phyloP scores from a whole-genome alignment of 176 grass and related monocot species.

The Eleusine indica region DNA sequence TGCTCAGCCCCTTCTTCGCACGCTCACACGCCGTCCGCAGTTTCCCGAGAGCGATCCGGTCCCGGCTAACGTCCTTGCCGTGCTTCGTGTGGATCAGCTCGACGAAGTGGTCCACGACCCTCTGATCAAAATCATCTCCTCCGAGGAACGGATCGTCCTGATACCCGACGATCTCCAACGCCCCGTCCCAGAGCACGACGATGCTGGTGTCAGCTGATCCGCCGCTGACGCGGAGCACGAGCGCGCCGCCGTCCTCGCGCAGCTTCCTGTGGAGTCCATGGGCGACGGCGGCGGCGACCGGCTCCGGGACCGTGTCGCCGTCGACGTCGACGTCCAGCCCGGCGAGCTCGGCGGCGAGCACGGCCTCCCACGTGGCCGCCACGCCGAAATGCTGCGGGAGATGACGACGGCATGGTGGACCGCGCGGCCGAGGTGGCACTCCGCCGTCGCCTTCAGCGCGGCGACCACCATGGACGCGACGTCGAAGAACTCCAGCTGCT shows the following conservation, averaged over 20 bases:
- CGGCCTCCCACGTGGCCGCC: background rate
- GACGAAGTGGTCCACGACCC: constrained; percentile 1
- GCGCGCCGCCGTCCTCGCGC: background rate
- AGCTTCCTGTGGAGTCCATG: constrained; percentile 19
- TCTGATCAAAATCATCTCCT: constrained; percentile 31
- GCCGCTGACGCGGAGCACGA: constrained; percentile 32
- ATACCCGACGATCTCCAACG: background rate
- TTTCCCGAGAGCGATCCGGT: background rate
- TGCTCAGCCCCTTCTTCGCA: constrained; percentile 37
- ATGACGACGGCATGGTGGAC: background rate
- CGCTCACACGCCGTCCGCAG: constrained; percentile 21
- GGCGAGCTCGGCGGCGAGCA: background rate
- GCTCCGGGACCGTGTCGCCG: background rate
- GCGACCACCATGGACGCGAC: constrained; percentile 5
- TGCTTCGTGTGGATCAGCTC: constrained; percentile 2
- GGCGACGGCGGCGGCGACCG: background rate
- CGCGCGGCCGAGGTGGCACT: constrained; percentile 1
- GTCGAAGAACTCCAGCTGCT: background rate
- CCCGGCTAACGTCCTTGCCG: constrained; percentile 1
- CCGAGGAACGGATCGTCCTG: background rate
- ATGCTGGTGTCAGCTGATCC: background rate
- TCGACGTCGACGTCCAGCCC: background rate
- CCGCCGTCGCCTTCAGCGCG: background rate
- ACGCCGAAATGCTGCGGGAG: background rate
- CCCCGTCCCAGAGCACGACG: background rate